phyloP scores from a whole-genome alignment of 106 monocot genomes.

The Dioscorea zingiberensis region DNA sequence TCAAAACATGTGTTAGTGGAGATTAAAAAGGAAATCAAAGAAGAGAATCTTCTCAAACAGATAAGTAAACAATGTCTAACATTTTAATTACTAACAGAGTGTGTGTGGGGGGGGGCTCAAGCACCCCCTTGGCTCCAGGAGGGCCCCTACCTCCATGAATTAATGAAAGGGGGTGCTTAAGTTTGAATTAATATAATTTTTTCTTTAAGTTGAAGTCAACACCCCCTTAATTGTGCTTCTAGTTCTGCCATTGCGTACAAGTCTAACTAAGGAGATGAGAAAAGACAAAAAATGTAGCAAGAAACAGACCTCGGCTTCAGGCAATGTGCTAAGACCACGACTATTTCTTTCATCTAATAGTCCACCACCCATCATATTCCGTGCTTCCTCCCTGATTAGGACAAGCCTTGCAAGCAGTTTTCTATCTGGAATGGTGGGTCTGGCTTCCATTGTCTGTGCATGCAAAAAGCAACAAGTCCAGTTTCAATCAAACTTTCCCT shows the following conservation, averaged over 20 bases:
- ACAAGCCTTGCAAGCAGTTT: slow-evolving; percentile 91
- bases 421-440: slow-evolving; percentile 67
- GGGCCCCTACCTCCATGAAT: too few relatives aligned
- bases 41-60: neutral
- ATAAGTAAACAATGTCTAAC: neutral
- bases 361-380: slow-evolving; percentile 96
- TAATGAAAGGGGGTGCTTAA: too few relatives aligned
- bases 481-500: too few relatives aligned
- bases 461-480: neutral
- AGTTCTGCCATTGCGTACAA: too few relatives aligned
- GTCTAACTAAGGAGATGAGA: too few relatives aligned
- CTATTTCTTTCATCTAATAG: slow-evolving; percentile 92
- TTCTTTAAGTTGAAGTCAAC: too few relatives aligned
- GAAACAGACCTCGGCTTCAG: slow-evolving; percentile 77
- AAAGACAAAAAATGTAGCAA: neutral
- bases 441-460: slow-evolving; percentile 84
- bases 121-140: too few relatives aligned
- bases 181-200: too few relatives aligned
- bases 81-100: neutral
- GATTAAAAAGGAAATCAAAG: too few relatives aligned
- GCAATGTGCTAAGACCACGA: slow-evolving; percentile 82
- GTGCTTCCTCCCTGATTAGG: slow-evolving; percentile 88
- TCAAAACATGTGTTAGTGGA: too few relatives aligned
- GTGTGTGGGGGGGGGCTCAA: too few relatives aligned
- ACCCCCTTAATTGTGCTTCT: too few relatives aligned